Conservation (phyloP, 2,329 filamentous ascomycete species). For the Penicillium nordicum region DNA sequence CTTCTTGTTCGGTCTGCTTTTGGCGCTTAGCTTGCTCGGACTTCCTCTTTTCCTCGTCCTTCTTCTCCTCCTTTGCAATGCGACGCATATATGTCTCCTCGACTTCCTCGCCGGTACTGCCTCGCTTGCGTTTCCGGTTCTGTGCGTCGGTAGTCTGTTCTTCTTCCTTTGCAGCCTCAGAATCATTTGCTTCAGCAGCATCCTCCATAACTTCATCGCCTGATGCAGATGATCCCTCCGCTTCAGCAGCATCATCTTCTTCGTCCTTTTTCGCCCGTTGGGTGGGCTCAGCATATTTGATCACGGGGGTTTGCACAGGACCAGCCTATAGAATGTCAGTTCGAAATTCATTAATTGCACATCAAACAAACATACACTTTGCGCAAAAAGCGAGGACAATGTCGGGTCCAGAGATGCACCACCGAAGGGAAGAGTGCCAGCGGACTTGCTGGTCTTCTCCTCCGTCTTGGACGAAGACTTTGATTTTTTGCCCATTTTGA, state of each 20-base stretch:
- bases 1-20: slow-evolving; percentile 33
- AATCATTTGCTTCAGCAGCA: slow-evolving; percentile 46
- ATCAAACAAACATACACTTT: slow-evolving; percentile 58
- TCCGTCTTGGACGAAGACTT: slow-evolving; percentile 27
- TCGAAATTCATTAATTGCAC: background rate
- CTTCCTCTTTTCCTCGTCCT: slow-evolving; percentile 34
- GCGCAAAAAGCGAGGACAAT: slow-evolving; percentile 67
- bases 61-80: slow-evolving; percentile 43
- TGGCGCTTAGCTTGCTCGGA: slow-evolving; percentile 39
- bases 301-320: slow-evolving; percentile 38
- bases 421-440: slow-evolving; percentile 41
- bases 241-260: slow-evolving; percentile 30
- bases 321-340: slow-evolving; percentile 32
- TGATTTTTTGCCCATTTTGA: slow-evolving; percentile 36
- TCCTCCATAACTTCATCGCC: slow-evolving; percentile 43
- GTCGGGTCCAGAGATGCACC: slow-evolving; percentile 66
- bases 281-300: slow-evolving; percentile 19
- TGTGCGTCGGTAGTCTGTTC: slow-evolving; percentile 19
- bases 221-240: slow-evolving; percentile 24
- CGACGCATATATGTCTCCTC: slow-evolving; percentile 46
- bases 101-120: slow-evolving; percentile 46
- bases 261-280: slow-evolving; percentile 27
- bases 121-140: slow-evolving; percentile 54
- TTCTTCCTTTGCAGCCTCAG: slow-evolving; percentile 47
- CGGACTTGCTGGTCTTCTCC: slow-evolving; percentile 12